A percentile compares a stretch with the other conserved stretches of the same genome.
These are phyloP conservation scores for Saturnispora halmiae DNA, from an alignment of 805 yeast genomes.

Conservation along the genomic window DNA sequence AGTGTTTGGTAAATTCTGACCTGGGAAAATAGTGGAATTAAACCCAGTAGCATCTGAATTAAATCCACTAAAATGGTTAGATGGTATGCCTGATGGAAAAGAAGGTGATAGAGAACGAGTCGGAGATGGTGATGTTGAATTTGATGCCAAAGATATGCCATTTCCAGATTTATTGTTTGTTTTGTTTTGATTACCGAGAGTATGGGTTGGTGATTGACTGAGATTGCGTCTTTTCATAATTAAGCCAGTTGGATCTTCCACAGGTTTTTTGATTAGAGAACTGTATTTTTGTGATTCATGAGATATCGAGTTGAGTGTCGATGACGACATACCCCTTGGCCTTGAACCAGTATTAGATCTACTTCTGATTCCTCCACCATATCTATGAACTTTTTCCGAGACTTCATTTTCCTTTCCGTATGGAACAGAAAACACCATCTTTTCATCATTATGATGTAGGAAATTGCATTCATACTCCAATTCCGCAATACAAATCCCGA, in stretches of 20 bases:
- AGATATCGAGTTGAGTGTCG: neutral
- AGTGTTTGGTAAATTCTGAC: neutral
- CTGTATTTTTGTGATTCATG: neutral
- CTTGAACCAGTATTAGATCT: constrained; percentile 1
- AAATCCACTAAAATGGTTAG: too few species aligned
- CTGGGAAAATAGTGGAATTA: too few species aligned
- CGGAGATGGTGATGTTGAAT: neutral
- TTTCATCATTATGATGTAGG: constrained; percentile 11
- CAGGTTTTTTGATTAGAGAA: constrained; percentile 1
- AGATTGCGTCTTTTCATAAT: neutral
- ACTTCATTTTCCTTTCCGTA: constrained; percentile 3
- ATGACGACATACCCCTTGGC: neutral
- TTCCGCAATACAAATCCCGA: constrained; percentile 56
- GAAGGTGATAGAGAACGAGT: neutral
- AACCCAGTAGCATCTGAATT: too few species aligned
- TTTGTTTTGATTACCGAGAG: too few species aligned
- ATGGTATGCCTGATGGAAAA: too few species aligned
- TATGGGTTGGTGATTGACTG: too few species aligned
- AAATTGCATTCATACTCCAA: constrained; percentile 21
- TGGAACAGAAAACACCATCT: constrained; percentile 5
- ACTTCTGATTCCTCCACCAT: constrained; percentile 6
- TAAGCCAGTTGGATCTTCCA: neutral
- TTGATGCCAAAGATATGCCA: too few species aligned
- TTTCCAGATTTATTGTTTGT: too few species aligned
- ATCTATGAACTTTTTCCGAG: constrained; percentile 5